These are phyloP conservation scores for Solanum neorickii DNA, from an alignment of 257 asterid genomes.

Conservation along the genomic window DNA sequence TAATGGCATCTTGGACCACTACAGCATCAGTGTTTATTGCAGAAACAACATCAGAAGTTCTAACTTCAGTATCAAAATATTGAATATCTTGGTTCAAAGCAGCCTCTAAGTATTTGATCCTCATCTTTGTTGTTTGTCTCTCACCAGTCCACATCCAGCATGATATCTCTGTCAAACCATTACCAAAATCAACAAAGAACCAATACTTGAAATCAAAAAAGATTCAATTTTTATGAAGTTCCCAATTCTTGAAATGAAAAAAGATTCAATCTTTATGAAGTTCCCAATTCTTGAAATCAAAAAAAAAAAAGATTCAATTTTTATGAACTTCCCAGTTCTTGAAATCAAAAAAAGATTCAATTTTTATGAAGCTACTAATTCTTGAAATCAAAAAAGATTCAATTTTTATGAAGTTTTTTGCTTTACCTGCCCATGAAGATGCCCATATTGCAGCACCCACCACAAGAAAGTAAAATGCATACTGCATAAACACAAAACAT, in stretches of 20 bases:
- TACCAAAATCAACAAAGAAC: conserved; percentile 1
- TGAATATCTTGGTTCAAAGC: conserved; percentile 82
- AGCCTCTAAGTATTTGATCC: conserved; percentile 73
- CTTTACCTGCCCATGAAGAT: conserved; percentile 97
- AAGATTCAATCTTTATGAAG: not conserved
- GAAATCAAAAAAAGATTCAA: not conserved
- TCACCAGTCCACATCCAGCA: conserved; percentile 99
- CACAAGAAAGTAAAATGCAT: conserved; percentile 91
- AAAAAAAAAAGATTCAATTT: not conserved
- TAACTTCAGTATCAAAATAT: conserved; percentile 71
- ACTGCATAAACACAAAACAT: conserved; percentile 37
- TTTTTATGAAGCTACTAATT: not conserved
- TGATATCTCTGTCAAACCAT: conserved; percentile 63
- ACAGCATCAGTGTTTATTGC: conserved; percentile 91
- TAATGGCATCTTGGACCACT: conserved; percentile 88
- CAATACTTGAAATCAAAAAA: not conserved
- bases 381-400: not conserved
- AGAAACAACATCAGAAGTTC: conserved; percentile 84
- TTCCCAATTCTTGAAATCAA: not conserved
- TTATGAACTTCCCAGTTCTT: not conserved
- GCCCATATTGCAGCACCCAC: conserved; percentile 99
- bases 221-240: not conserved
- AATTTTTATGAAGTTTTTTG: not conserved
- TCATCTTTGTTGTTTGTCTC: conserved; percentile 83
- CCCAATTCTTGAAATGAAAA: not conserved